A percentile compares a stretch with the other conserved stretches of the same genome.
These are phyloP conservation scores for Verticillium isaacii DNA, from an alignment of 2,329 filamentous ascomycete species.

Conservation along the genomic window DNA sequence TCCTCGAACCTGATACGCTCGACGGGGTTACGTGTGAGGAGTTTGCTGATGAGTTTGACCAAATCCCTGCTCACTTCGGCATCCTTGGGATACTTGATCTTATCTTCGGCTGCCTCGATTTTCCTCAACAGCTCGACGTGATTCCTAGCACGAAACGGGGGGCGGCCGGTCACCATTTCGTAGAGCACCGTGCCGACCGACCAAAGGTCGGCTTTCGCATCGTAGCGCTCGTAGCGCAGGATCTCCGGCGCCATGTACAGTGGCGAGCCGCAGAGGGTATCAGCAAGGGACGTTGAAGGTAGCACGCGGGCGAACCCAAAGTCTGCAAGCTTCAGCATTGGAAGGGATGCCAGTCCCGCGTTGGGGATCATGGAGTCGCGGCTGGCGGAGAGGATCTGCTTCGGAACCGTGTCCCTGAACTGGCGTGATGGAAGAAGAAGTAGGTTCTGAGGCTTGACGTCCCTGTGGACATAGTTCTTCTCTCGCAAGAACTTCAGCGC, in stretches of 20 bases:
- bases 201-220: slow-evolving; percentile 81
- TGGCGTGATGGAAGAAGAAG: slow-evolving; percentile 78
- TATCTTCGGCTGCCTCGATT: slow-evolving; percentile 85
- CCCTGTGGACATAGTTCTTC: slow-evolving; percentile 87
- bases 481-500: slow-evolving; percentile 83
- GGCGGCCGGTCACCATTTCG: slow-evolving; percentile 80
- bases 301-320: slow-evolving; percentile 85
- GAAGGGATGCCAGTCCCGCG: slow-evolving; percentile 76
- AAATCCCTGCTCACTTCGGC: slow-evolving; percentile 67
- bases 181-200: slow-evolving; percentile 79
- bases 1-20: slow-evolving; percentile 82
- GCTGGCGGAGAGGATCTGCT: slow-evolving; percentile 71
- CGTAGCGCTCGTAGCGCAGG: slow-evolving; percentile 75
- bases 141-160: slow-evolving; percentile 82
- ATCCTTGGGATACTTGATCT: slow-evolving; percentile 76
- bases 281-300: slow-evolving; percentile 73
- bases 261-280: slow-evolving; percentile 78
- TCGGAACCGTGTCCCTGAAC: slow-evolving; percentile 57
- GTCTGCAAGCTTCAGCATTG: slow-evolving; percentile 84
- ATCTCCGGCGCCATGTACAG: slow-evolving; percentile 83
- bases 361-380: slow-evolving; percentile 76
- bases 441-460: slow-evolving; percentile 96
- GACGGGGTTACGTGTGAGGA: slow-evolving; percentile 81
- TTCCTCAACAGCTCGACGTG: slow-evolving; percentile 81
- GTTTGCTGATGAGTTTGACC: slow-evolving; percentile 71